These are phyloP conservation scores for Afroboletus lepidellus DNA, from an alignment of 1,284 basidiomycete genomes.

Conservation along the genomic window DNA sequence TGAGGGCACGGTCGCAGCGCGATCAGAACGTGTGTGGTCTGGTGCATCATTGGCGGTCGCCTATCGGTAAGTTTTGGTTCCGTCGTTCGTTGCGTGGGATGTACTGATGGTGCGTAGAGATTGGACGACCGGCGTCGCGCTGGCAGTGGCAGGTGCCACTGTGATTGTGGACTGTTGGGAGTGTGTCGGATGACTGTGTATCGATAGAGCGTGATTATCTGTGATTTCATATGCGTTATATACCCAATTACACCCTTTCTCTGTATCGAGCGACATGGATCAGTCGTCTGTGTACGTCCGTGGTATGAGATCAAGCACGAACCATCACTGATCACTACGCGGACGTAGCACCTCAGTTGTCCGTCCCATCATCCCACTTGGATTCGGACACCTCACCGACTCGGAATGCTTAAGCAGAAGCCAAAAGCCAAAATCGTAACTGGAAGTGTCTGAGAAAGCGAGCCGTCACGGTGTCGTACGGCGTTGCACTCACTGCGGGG, in stretches of 20 bases:
- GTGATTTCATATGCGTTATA: not conserved
- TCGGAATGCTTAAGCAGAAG: too few species aligned
- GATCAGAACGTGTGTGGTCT: slow-evolving; percentile 39
- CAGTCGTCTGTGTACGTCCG: too few species aligned
- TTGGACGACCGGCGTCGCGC: slow-evolving; percentile 13
- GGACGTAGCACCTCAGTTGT: too few species aligned
- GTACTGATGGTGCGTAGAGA: slow-evolving; percentile 15
- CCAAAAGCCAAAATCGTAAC: too few species aligned
- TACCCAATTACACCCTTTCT: not conserved
- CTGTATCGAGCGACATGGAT: not conserved
- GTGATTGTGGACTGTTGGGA: not conserved
- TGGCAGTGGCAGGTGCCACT: slow-evolving; percentile 9
- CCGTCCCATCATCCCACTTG: too few species aligned
- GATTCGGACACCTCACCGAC: too few species aligned
- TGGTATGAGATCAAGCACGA: too few species aligned
- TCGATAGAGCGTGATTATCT: not conserved
- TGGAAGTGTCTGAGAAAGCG: too few species aligned
- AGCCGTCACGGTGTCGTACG: too few species aligned
- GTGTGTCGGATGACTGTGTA: not conserved
- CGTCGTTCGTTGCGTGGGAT: not conserved
- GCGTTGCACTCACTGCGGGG: too few species aligned
- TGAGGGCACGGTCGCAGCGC: slow-evolving; percentile 32
- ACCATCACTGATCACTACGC: too few species aligned
- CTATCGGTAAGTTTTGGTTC: slow-evolving; percentile 42
- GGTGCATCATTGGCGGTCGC: slow-evolving; percentile 50